Evolutionary conservation across 164 flowering plant genomes (phyloP).

Genomic region (Berberis thunbergii): DNA sequence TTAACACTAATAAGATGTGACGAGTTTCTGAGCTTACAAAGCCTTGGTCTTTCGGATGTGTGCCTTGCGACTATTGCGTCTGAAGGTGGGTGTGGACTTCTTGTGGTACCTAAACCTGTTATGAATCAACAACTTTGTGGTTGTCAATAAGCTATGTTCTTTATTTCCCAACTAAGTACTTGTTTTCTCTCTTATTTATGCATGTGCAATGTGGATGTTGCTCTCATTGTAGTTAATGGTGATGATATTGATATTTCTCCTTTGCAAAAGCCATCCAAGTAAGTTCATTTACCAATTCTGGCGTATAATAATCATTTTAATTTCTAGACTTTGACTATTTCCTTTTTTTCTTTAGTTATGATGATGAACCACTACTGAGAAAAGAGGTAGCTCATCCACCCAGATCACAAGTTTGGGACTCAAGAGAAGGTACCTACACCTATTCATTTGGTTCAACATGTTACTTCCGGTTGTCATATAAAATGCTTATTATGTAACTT

Average conservation of each 20-base stretch:
- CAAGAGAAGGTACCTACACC: slow-evolving; percentile 18
- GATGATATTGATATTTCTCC: neutral
- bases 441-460: slow-evolving; percentile 2
- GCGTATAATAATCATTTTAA: too few species aligned
- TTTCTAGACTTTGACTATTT: too few species aligned
- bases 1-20: slow-evolving; percentile 38
- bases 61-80: slow-evolving; percentile 75
- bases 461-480: neutral
- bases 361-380: slow-evolving; percentile 1
- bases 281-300: neutral
- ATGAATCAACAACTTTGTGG: neutral
- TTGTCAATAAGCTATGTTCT: neutral
- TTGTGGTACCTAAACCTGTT: too few species aligned
- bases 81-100: slow-evolving; percentile 33
- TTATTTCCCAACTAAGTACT: neutral
- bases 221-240: neutral
- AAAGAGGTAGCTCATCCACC: slow-evolving; percentile 7
- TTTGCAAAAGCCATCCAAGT: neutral
- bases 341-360: slow-evolving; percentile 3
- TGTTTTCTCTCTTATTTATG: neutral
- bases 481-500: neutral
- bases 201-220: neutral
- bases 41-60: slow-evolving; percentile 68
- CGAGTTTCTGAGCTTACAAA: slow-evolving; percentile 48
- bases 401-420: slow-evolving; percentile 5